Evolutionary conservation across 345 rosid species (phyloP), one percentile per base, ranked within the genome.

Genomic region (Atalantia buxifolia): DNA sequence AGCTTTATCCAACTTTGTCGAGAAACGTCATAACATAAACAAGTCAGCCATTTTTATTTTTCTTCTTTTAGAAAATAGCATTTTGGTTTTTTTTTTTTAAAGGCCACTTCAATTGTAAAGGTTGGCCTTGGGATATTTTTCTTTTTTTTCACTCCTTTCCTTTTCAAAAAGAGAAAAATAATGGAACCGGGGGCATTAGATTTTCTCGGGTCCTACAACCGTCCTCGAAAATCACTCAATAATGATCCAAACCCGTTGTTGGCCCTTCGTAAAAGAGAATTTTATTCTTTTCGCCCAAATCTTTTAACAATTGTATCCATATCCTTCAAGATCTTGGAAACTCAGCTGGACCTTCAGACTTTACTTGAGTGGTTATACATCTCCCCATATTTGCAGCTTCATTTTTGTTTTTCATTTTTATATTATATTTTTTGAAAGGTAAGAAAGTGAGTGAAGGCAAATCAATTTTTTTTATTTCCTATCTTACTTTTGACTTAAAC

Each of bases 161-260:
- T 50, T 16, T 18, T 50, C 2, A 53, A 18, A 50, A 8, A 12
- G 4, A 30, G 0, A 48, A 12, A 70, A 28, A 42, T 42, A 13
- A 42, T 69, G 59, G 30, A 69, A 19, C 74, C 74, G 30, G 30
- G 12, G 6, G 30, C 62, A 2, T 69, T 9, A 9, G 27, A 12
- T 56, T 55, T 56, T 72, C 28, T 56, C 25, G 21, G 48, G 75
- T 72, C 75, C 75, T 33, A 56, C 75, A 56, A 22, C 31, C n/a
- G 31, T 14, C 21, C 33, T 7, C 31, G 4, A 42, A 45, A 56
- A 22, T 64, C 75, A 72, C 9, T 22, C 64, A 33, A 56, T 56
- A 31, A 72, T 72, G 42, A 72, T 56, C 31, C 13, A 65, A 7
- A 8, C 42, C 25, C 38, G 42, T 30, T 71, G 48, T 2, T 19